Conservation (phyloP, 1,284 basidiomycete species). For the Pseudozyma pruni region DNA sequence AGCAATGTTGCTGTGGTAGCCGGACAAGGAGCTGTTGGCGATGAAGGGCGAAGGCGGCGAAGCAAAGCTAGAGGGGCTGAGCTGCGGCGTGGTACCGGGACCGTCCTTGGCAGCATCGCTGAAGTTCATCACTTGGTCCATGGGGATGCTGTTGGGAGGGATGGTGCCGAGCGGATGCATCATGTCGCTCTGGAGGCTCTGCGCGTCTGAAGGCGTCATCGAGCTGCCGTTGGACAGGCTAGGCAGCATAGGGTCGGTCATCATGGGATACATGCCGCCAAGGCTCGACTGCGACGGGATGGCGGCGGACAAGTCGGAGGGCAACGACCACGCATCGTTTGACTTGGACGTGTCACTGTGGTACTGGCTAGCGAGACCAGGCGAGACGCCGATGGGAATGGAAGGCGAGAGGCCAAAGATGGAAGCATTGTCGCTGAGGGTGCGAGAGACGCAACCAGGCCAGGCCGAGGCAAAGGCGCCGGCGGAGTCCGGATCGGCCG, state of each 20-base stretch:
- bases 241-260: conserved; percentile 10
- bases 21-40: conserved; percentile 29
- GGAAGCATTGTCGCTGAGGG: conserved; percentile 14
- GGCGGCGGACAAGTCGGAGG: conserved; percentile 1
- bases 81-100: conserved; percentile 14
- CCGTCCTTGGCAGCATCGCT: conserved; percentile 3
- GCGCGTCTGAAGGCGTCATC: conserved; percentile 18
- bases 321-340: conserved; percentile 7
- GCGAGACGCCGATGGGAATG: conserved; percentile 12
- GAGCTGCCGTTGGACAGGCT: conserved; percentile 15
- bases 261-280: conserved; percentile 5
- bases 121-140: conserved; percentile 28
- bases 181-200: conserved; percentile 27
- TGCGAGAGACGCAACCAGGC: conserved; percentile 6
- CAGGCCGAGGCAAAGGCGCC: conserved; percentile 3
- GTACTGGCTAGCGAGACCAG: conserved; percentile 17
- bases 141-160: conserved; percentile 3
- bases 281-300: not conserved
- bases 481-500: not conserved
- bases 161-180: conserved; percentile 22
- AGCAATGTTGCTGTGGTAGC: conserved; percentile 44
- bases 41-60: conserved; percentile 29
- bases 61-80: conserved; percentile 25
- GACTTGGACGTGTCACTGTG: conserved; percentile 6
- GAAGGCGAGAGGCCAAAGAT: conserved; percentile 26